phyloP scores from a whole-genome alignment of 228 moss, liverwort and hornwort species.

The Sphagnum magellanicum region DNA sequence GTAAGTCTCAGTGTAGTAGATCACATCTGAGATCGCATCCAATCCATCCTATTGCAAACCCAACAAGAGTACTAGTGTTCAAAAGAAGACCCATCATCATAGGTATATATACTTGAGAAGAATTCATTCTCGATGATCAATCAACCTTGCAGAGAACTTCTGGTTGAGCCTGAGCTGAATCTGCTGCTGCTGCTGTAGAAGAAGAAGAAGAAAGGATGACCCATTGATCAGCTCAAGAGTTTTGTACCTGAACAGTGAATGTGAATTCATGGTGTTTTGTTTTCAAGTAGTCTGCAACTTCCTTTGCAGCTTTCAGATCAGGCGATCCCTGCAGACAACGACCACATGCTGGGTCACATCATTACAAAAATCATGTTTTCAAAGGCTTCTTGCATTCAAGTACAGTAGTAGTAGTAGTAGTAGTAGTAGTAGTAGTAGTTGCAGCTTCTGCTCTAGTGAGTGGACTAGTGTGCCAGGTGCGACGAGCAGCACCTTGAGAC shows the following conservation, averaged over 20 bases:
- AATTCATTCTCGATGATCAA: background rate
- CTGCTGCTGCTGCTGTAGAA: background rate
- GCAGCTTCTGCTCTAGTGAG: background rate
- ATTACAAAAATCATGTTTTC: background rate
- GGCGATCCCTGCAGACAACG: slow-evolving; percentile 63
- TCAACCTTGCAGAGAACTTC: background rate
- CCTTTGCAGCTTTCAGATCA: slow-evolving; percentile 80
- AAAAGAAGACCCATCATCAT: background rate
- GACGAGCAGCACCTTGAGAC: slow-evolving; percentile 37
- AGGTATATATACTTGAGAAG: background rate
- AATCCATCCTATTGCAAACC: slow-evolving; percentile 51
- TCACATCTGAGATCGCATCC: slow-evolving; percentile 82
- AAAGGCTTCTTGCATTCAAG: background rate
- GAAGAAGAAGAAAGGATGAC: background rate
- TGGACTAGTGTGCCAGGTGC: background rate
- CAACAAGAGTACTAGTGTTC: background rate
- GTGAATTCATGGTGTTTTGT: slow-evolving; percentile 79
- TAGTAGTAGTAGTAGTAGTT: background rate
- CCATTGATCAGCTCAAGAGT: too few species aligned
- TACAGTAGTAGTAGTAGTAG: background rate
- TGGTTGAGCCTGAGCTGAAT: background rate
- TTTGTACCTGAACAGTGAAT: slow-evolving; percentile 73
- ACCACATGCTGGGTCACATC: background rate
- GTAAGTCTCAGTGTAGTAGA: slow-evolving; percentile 90
- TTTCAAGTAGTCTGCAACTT: slow-evolving; percentile 72